These are phyloP conservation scores for Nakaseomyces nivariensis DNA, from an alignment of 1,139 yeast species.

Conservation along the genomic window DNA sequence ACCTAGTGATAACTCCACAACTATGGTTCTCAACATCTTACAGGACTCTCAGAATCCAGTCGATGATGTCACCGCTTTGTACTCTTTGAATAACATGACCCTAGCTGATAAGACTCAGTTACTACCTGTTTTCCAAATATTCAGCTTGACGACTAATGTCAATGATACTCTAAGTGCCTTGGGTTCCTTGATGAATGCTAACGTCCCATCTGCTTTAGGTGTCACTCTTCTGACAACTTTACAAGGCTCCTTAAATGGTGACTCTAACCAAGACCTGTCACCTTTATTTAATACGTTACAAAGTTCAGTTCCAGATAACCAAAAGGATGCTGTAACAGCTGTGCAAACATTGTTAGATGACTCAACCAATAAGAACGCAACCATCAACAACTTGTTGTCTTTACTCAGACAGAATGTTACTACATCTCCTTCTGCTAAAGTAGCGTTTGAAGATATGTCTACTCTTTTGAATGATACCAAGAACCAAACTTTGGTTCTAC, in stretches of 20 bases:
- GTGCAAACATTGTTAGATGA: conserved; percentile 10
- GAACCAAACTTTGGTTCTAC: conserved; percentile 16
- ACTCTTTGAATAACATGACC: conserved; percentile 15
- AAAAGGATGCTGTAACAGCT: conserved; percentile 6
- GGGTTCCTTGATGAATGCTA: conserved; percentile 22
- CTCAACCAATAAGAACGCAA: conserved; percentile 14
- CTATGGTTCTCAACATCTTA: conserved; percentile 18
- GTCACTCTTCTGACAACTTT: conserved; percentile 17
- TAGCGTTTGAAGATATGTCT: conserved; percentile 16
- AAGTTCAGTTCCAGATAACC: conserved; percentile 5
- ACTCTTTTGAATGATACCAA: conserved; percentile 13
- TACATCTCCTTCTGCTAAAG: conserved; percentile 16
- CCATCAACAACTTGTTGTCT: conserved; percentile 16
- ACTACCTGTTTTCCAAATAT: conserved; percentile 21
- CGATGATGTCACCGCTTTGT: conserved; percentile 19
- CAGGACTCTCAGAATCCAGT: conserved; percentile 22
- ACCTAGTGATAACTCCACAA: conserved; percentile 12
- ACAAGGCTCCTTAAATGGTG: conserved; percentile 5
- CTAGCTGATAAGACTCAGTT: conserved; percentile 19
- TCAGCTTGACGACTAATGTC: conserved; percentile 21
- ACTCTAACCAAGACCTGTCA: conserved; percentile 5
- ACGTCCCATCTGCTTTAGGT: conserved; percentile 19
- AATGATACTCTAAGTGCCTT: conserved; percentile 25
- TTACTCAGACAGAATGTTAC: conserved; percentile 21
- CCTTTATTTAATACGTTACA: conserved; percentile 5